A percentile compares a stretch with the other conserved stretches of the same genome.
phyloP scores from a whole-genome alignment of 2,329 filamentous ascomycete species.

The Pezizomycotina sp. region DNA sequence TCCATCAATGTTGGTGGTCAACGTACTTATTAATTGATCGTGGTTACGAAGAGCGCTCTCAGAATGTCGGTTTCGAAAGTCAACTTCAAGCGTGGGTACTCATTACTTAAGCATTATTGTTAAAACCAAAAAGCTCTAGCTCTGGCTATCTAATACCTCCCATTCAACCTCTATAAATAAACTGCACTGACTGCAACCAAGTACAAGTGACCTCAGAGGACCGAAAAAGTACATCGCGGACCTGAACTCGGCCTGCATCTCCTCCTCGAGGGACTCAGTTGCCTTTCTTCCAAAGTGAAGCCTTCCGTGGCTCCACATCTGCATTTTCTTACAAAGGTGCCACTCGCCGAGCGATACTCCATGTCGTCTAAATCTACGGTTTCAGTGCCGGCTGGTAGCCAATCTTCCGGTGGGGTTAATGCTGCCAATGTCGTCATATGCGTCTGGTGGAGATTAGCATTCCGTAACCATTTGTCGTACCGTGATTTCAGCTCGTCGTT shows the following conservation, averaged over 20 bases:
- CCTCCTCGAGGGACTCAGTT: conserved; percentile 43
- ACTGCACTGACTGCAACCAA: conserved; percentile 50
- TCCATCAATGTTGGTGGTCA: too few relatives aligned
- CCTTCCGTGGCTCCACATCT: conserved; percentile 48
- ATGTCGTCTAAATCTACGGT: conserved; percentile 50
- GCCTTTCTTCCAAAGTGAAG: conserved; percentile 44
- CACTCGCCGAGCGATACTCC: conserved; percentile 32
- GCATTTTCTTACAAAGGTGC: conserved; percentile 40
- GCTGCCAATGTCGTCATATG: conserved; percentile 10
- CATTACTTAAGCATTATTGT: too few relatives aligned
- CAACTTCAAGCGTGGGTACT: too few relatives aligned
- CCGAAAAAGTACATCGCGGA: conserved; percentile 1
- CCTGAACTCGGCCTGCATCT: conserved; percentile 1
- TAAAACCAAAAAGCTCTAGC: too few relatives aligned
- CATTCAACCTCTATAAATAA: conserved; percentile 50
- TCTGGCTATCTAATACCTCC: too few relatives aligned
- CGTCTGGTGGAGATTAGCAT: conserved; percentile 21
- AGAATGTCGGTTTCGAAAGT: too few relatives aligned
- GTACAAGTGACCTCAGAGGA: conserved; percentile 35
- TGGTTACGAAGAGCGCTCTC: too few relatives aligned
- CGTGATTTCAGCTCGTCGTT: conserved; percentile 34
- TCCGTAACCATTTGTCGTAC: not conserved
- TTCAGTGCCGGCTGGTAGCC: conserved; percentile 45
- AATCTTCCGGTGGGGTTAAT: conserved; percentile 22
- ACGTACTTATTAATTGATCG: too few relatives aligned